A percentile compares a stretch with the other conserved stretches of the same genome.
These are phyloP conservation scores for Arthromyces matolae DNA, from an alignment of 768 basidiomycete genomes.

Conservation along the genomic window DNA sequence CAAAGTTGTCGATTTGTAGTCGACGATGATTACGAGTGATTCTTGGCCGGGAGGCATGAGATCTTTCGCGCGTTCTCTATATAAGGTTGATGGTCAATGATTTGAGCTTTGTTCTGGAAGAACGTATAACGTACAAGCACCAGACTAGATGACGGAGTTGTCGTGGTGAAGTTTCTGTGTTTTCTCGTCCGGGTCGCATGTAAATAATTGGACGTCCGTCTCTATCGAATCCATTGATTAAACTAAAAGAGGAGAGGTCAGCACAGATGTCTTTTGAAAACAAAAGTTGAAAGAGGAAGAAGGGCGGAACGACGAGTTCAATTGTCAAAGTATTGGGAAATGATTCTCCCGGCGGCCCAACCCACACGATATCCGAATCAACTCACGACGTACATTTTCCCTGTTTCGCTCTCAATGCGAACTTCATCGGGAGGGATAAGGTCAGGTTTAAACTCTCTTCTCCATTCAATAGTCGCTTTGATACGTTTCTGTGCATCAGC, in stretches of 20 bases:
- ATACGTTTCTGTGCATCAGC: slow-evolving; percentile 76
- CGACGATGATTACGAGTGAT: slow-evolving; percentile 77
- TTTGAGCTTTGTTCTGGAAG: not conserved
- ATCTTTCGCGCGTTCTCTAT: slow-evolving; percentile 85
- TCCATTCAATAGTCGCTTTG: slow-evolving; percentile 78
- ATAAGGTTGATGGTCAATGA: not conserved
- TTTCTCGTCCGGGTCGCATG: slow-evolving; percentile 85
- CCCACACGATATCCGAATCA: no score
- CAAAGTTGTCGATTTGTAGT: slow-evolving; percentile 80
- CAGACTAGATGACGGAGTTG: slow-evolving; percentile 86
- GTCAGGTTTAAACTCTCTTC: slow-evolving; percentile 81
- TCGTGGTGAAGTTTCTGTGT: slow-evolving; percentile 71
- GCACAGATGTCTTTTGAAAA: not conserved
- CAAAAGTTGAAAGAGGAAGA: no score
- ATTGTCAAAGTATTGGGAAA: no score
- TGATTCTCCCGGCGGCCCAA: no score
- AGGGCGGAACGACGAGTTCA: no score
- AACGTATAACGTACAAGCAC: slow-evolving; percentile 60
- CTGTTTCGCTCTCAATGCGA: slow-evolving; percentile 75
- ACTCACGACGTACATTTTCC: slow-evolving; percentile 68
- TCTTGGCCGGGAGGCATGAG: slow-evolving; percentile 85
- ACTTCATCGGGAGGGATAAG: slow-evolving; percentile 80
- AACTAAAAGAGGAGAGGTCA: slow-evolving; percentile 34
- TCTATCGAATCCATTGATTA: slow-evolving; percentile 80
- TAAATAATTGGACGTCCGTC: slow-evolving; percentile 87